Evolutionary conservation across 768 basidiomycete species (phyloP).

Genomic region (Tubosaeta sp.): DNA sequence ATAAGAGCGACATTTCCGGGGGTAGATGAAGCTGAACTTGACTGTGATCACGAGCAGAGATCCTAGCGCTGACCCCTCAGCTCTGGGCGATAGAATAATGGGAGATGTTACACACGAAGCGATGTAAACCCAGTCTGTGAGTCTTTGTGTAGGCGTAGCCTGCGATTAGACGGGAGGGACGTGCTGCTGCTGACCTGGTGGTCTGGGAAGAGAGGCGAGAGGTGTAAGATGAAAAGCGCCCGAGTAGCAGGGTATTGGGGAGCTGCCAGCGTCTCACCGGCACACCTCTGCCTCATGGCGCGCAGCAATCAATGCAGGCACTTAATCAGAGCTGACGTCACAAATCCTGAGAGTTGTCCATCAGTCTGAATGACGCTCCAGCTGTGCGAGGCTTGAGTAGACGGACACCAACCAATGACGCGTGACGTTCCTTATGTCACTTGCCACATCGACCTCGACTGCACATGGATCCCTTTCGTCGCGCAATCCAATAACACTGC

Average conservation of each 20-base stretch:
- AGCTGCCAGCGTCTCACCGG: background rate
- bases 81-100: no score
- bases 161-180: background rate
- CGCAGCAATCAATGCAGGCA: no score
- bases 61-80: no score
- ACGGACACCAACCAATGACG: no score
- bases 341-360: no score
- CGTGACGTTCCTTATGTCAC: slow-evolving; percentile 3
- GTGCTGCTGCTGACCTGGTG: background rate
- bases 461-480: slow-evolving; percentile 11
- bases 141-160: background rate
- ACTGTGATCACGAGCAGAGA: no score
- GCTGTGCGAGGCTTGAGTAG: no score
- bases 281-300: background rate
- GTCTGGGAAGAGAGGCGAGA: background rate
- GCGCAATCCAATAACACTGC: slow-evolving; percentile 75
- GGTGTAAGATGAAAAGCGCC: background rate
- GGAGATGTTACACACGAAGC: background rate
- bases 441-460: slow-evolving; percentile 4
- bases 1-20: no score
- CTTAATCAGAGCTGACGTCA: no score
- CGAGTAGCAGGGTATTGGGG: background rate
- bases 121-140: background rate
- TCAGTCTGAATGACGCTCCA: no score
- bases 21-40: no score